Evolutionary conservation across 1,284 basidiomycete genomes (phyloP).

Genomic region (Heimioporus retisporus): DNA sequence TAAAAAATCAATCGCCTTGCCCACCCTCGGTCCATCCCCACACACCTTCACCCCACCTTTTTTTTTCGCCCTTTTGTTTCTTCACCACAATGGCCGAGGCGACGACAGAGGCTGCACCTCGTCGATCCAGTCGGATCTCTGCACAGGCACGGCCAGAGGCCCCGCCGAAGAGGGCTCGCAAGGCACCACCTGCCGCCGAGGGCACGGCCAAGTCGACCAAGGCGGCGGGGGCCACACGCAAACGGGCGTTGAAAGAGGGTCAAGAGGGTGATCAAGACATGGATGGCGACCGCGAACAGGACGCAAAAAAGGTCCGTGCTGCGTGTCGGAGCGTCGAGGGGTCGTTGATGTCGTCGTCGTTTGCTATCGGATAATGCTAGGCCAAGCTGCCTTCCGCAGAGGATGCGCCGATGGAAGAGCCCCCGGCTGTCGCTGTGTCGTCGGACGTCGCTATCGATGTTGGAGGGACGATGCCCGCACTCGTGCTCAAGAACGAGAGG

Average conservation of each 20-base stretch:
- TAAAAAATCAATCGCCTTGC: constrained; percentile 23
- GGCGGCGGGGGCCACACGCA: constrained; percentile 35
- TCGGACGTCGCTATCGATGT: constrained; percentile 59
- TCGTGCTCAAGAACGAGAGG: constrained; percentile 85
- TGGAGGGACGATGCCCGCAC: constrained; percentile 81
- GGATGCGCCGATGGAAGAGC: constrained; percentile 19
- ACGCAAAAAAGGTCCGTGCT: constrained; percentile 34
- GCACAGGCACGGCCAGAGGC: constrained; percentile 48
- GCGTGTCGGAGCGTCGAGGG: neutral
- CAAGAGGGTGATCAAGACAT: constrained; percentile 27
- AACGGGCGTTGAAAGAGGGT: constrained; percentile 35
- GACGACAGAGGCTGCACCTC: constrained; percentile 42
- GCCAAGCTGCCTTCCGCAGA: constrained; percentile 31
- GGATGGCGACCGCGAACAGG: constrained; percentile 29
- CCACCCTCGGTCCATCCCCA: neutral
- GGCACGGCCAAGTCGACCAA: constrained; percentile 32
- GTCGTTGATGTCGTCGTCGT: neutral
- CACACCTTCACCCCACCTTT: neutral
- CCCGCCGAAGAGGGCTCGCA: constrained; percentile 46
- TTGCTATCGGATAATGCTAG: constrained; percentile 8
- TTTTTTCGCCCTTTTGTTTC: neutral
- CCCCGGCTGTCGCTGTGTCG: constrained; percentile 17
- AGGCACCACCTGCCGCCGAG: constrained; percentile 31
- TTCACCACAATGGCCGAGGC: constrained; percentile 27
- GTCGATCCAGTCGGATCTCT: constrained; percentile 61